A percentile compares a stretch with the other conserved stretches of the same genome.
Evolutionary conservation across 2,329 filamentous ascomycete species (phyloP).

Genomic region (Dendrostoma leiphaemia): DNA sequence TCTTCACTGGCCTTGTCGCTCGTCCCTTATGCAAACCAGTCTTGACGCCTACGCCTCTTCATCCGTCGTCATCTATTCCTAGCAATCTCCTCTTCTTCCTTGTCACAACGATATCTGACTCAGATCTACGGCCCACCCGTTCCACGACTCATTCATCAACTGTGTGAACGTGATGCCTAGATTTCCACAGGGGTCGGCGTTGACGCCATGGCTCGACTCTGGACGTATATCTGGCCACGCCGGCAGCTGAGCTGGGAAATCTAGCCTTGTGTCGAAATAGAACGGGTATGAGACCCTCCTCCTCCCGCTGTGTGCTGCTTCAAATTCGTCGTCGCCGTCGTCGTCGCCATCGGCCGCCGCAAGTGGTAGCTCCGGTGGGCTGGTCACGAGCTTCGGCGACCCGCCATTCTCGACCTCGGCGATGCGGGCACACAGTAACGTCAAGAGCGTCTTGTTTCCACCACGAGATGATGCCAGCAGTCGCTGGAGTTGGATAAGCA

Average conservation of each 20-base stretch:
- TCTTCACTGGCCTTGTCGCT: no score
- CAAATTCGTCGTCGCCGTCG: constrained; percentile 1
- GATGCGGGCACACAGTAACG: constrained; percentile 29
- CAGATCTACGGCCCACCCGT: constrained; percentile 11
- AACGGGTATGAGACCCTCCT: neutral
- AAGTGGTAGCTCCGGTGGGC: neutral
- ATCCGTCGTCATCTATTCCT: neutral
- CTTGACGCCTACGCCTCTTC: no score
- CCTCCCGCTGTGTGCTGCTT: neutral
- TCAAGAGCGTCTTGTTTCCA: constrained; percentile 39
- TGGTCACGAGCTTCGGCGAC: constrained; percentile 1
- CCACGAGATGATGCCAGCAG: constrained; percentile 41
- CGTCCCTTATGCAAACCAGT: no score
- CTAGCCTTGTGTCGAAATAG: neutral
- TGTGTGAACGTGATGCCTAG: constrained; percentile 9
- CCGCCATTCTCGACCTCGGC: constrained; percentile 17
- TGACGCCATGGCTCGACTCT: neutral
- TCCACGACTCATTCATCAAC: constrained; percentile 6
- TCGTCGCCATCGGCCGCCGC: constrained; percentile 14
- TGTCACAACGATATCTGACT: neutral
- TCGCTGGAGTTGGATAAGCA: constrained; percentile 36
- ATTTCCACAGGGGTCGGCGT: constrained; percentile 1
- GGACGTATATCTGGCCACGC: constrained; percentile 7
- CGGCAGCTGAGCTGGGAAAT: constrained; percentile 1
- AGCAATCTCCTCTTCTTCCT: no score